A percentile compares a stretch with the other conserved stretches of the same genome.
phyloP scores from a whole-genome alignment of 2,329 filamentous ascomycete species.

The Colletotrichum musicola region DNA sequence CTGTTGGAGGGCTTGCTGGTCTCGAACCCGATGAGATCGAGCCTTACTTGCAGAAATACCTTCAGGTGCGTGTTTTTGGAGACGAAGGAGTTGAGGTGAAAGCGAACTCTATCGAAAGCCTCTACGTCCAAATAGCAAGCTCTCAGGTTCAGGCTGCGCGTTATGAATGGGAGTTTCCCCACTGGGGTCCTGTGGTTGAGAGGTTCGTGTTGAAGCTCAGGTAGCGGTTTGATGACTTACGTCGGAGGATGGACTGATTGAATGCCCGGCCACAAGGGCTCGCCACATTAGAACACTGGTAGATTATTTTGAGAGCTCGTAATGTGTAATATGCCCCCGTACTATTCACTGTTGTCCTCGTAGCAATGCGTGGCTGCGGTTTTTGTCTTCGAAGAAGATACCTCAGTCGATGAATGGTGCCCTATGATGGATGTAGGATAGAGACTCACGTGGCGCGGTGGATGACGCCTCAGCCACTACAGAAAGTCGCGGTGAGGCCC shows the following conservation, averaged over 20 bases:
- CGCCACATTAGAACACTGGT: no score
- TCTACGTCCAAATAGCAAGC: constrained; percentile 53
- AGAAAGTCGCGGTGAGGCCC: not conserved
- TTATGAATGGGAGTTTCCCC: constrained; percentile 50
- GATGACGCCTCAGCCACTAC: not conserved
- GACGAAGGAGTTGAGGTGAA: constrained; percentile 46
- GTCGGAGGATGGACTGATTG: not conserved
- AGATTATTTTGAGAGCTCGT: not conserved
- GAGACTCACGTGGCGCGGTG: not conserved
- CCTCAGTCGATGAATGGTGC: no score
- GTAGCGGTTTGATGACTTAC: not conserved
- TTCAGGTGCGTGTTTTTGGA: constrained; percentile 51
- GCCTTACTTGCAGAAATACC: constrained; percentile 55
- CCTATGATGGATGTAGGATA: no score
- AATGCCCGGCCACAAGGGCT: no score
- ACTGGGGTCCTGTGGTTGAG: constrained; percentile 49
- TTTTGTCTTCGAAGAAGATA: no score
- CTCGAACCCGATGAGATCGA: constrained; percentile 53
- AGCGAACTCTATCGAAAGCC: constrained; percentile 46
- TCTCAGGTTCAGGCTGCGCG: constrained; percentile 51
- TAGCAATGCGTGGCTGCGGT: no score
- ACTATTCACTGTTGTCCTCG: no score
- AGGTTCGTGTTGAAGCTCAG: constrained; percentile 27
- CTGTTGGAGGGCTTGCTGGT: constrained; percentile 50
- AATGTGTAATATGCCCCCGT: constrained; percentile 1